A percentile compares a stretch with the other conserved stretches of the same genome.
These are phyloP conservation scores for Pterulicium gracile DNA, from an alignment of 1,284 basidiomycete species.

Conservation along the genomic window DNA sequence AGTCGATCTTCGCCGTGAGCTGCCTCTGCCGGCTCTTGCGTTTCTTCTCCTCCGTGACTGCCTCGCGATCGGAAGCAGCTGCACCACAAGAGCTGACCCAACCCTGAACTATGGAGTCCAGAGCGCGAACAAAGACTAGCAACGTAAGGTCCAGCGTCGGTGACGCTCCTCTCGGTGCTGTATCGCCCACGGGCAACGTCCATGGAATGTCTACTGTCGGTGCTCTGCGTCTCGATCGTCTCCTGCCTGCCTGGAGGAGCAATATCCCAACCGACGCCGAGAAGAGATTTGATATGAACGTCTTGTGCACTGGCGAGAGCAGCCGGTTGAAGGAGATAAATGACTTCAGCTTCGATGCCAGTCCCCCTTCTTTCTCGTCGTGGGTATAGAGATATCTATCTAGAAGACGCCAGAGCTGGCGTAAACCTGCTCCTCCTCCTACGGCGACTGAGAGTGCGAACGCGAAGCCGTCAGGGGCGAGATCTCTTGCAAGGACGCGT, in stretches of 20 bases:
- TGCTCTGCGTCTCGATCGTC: slow-evolving; percentile 18
- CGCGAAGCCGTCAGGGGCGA: slow-evolving; percentile 52
- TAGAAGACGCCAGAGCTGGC: slow-evolving; percentile 30
- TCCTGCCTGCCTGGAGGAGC: slow-evolving; percentile 41
- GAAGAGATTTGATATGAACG: slow-evolving; percentile 46
- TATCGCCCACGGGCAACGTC: slow-evolving; percentile 9
- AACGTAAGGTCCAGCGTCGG: slow-evolving; percentile 60
- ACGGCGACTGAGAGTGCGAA: slow-evolving; percentile 53
- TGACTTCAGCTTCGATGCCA: slow-evolving; percentile 2
- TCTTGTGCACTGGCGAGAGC: slow-evolving; percentile 30
- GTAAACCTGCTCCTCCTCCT: slow-evolving; percentile 47
- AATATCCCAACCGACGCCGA: slow-evolving; percentile 45
- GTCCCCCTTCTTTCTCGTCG: slow-evolving; percentile 10
- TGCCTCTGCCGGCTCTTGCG: slow-evolving; percentile 15
- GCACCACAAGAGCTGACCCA: slow-evolving; percentile 27
- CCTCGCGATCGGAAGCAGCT: slow-evolving; percentile 7
- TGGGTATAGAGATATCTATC: slow-evolving; percentile 14
- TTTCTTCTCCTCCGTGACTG: slow-evolving; percentile 10
- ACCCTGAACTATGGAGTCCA: slow-evolving; percentile 47
- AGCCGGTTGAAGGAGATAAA: slow-evolving; percentile 3
- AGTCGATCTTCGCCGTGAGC: slow-evolving; percentile 44
- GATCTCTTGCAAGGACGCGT: slow-evolving; percentile 39
- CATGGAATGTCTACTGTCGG: slow-evolving; percentile 12
- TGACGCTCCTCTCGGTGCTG: slow-evolving; percentile 21
- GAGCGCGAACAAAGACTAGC: slow-evolving; percentile 55